phyloP scores from a whole-genome alignment of 129 eudicot species.

The Centrapalus pauciflorus region DNA sequence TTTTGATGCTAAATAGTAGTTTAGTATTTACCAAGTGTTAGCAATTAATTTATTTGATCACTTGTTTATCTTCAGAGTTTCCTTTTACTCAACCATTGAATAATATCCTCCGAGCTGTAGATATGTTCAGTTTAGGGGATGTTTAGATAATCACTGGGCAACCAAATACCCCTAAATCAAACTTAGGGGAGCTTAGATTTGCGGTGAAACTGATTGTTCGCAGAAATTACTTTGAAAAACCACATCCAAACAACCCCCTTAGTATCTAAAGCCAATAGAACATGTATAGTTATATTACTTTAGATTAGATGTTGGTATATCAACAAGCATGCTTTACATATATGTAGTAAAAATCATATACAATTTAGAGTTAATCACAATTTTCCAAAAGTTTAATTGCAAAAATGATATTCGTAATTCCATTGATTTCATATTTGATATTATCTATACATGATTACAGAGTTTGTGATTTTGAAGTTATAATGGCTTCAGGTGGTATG shows the following conservation, averaged over 20 bases:
- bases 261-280: no score
- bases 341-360: neutral
- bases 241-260: no score
- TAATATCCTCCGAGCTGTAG: no score
- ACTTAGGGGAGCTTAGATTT: no score
- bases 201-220: no score
- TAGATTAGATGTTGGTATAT: neutral
- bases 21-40: no score
- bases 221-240: no score
- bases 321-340: neutral
- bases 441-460: constrained; percentile 22
- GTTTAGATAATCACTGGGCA: no score
- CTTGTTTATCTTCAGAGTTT: neutral
- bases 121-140: no score
- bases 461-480: neutral
- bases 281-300: neutral
- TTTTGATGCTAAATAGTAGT: no score
- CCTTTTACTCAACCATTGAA: neutral
- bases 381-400: neutral
- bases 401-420: neutral
- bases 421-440: neutral
- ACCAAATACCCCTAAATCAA: no score
- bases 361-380: neutral
- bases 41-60: neutral
- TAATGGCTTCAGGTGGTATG: constrained; percentile 3